A percentile compares a stretch with the other conserved stretches of the same genome.
Evolutionary conservation across 1,284 basidiomycete genomes (phyloP).

Genomic region (Cryptococcus sp.): DNA sequence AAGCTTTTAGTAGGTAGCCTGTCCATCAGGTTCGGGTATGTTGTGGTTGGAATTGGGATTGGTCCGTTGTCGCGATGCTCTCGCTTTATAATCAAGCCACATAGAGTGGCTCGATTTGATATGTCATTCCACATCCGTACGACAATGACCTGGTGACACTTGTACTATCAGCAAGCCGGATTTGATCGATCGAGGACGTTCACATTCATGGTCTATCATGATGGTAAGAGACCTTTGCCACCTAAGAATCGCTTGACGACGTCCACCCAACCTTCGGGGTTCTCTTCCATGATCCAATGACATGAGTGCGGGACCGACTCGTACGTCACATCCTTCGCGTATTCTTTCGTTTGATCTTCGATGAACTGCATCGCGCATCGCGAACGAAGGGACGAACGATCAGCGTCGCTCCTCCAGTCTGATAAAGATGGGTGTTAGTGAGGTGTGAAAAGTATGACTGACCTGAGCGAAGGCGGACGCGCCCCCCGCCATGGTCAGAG

Average conservation of each 20-base stretch:
- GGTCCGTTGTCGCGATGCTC: no score
- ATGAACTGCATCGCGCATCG: conserved; percentile 7
- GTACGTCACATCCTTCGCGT: conserved; percentile 23
- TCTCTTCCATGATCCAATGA: conserved; percentile 38
- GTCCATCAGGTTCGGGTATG: no score
- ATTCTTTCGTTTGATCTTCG: conserved; percentile 23
- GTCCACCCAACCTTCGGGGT: conserved; percentile 24
- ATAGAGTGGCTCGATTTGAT: no score
- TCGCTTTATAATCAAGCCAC: no score
- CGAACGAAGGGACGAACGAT: not conserved
- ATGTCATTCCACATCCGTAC: no score
- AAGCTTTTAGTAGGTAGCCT: no score
- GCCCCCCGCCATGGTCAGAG: conserved; percentile 23
- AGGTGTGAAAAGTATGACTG: conserved; percentile 1
- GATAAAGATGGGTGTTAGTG: not conserved
- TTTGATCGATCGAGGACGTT: no score
- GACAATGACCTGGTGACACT: no score
- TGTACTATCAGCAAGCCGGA: no score
- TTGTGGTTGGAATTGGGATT: not conserved
- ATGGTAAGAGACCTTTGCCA: not conserved
- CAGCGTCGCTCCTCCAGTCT: not conserved
- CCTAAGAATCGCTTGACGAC: conserved; percentile 17
- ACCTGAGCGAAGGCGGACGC: conserved; percentile 18
- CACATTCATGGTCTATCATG: no score
- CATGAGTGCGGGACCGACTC: conserved; percentile 15